Evolutionary conservation across 1,139 yeast species (phyloP).

Genomic region (Zygoascus meyerae): DNA sequence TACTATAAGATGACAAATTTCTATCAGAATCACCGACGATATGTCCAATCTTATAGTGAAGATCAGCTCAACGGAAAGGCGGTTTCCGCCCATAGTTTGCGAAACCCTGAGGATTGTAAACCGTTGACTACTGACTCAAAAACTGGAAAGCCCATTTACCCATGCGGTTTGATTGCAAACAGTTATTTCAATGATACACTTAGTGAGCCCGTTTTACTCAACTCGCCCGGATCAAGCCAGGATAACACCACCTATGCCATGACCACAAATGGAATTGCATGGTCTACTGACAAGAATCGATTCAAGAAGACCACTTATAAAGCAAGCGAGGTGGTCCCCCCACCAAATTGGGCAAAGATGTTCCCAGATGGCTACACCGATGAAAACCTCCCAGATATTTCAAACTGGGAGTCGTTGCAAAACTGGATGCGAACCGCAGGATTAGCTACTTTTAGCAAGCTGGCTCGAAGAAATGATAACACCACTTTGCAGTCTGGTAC

Average conservation of each 20-base stretch:
- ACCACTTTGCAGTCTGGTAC: constrained; percentile 56
- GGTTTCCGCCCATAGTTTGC: constrained; percentile 50
- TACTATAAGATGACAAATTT: constrained; percentile 80
- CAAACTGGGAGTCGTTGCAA: constrained; percentile 76
- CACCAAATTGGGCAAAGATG: constrained; percentile 84
- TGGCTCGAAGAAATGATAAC: constrained; percentile 74
- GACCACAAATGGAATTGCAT: constrained; percentile 71
- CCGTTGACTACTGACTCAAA: constrained; percentile 60
- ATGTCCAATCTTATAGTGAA: constrained; percentile 84
- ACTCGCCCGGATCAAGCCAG: constrained; percentile 33
- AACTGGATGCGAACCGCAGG: constrained; percentile 98
- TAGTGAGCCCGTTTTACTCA: constrained; percentile 46
- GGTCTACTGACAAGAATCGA: constrained; percentile 75
- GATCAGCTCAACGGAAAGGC: constrained; percentile 78
- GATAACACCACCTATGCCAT: constrained; percentile 48
- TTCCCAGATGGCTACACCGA: constrained; percentile 89
- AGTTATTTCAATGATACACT: constrained; percentile 86
- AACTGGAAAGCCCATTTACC: constrained; percentile 60
- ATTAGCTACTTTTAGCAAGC: constrained; percentile 74
- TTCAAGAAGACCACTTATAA: constrained; percentile 74
- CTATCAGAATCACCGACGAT: constrained; percentile 90
- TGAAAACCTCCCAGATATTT: constrained; percentile 75
- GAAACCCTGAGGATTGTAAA: constrained; percentile 81
- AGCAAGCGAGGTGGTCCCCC: constrained; percentile 75
- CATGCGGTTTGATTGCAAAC: constrained; percentile 95